Evolutionary conservation across 106 monocot genomes (phyloP), one percentile per base, ranked within the genome.

Genomic region (Dendrobium chrysotoxum): DNA sequence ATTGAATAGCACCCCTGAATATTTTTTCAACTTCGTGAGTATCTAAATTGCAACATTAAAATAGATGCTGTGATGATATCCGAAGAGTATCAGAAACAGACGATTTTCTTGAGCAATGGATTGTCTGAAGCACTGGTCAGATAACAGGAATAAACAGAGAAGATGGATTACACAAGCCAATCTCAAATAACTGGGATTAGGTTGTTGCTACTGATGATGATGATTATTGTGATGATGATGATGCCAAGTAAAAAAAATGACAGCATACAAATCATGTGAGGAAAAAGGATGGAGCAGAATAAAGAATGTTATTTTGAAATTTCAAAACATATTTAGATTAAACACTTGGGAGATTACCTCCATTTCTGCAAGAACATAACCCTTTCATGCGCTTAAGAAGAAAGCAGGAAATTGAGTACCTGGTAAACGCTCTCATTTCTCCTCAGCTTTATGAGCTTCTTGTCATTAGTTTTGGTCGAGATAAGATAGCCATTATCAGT

Each of bases 371-470:
- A 54, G 53, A 2, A 13, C 17, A 54, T 13, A 54, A 54, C 17
- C 65, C 16, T 17, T 65, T 65, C n/a, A 21, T 65, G 2, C n/a
- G 65, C 65, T 21, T 4, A 65, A 35, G 35, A 30, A 71, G 26
- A 71, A 71, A 30, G 11, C 70, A 28, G 11, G 30, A 71, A 55
- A 26, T 40, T n/a, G 53, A 42, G 20, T 76, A 97, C 97, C 92
- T 94, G 94, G 80, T 92, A 85, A 78, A 94, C 92, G 80, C 73
- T 85, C 83, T 97, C 97, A 81, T 92, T 89, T 75, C 82, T 72
- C 85, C 91, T 94, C 82, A 97, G 58, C 79, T 94, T 97, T 30
- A 97, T 89, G 72, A 86, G 85, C 75, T 97, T 97, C 77, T 89
- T 94, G 30, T 89, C 94, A 38, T 97, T 90, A 68, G 85, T 91